phyloP scores from a whole-genome alignment of 176 grass and related monocot species.

The maize (Zea mays) region DNA sequence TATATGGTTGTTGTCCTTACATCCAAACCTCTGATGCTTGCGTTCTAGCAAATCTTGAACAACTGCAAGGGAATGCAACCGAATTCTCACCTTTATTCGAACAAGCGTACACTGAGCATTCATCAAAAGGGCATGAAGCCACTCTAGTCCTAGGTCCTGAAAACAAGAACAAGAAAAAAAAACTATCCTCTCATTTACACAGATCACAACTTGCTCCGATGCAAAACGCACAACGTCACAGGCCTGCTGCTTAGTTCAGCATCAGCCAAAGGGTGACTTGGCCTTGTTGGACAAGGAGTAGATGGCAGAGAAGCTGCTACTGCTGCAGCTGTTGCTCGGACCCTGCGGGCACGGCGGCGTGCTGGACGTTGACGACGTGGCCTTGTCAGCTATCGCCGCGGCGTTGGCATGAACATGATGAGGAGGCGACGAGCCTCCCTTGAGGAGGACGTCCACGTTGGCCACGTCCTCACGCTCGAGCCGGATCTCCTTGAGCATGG shows the following conservation, averaged over 20 bases:
- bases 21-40: not conserved
- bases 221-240: not conserved
- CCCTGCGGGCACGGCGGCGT: slow-evolving; percentile 45
- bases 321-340: slow-evolving; percentile 9
- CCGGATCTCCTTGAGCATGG: slow-evolving; percentile 86
- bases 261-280: slow-evolving; percentile 57
- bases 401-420: not conserved
- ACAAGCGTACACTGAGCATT: slow-evolving; percentile 38
- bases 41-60: not conserved
- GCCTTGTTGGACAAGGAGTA: slow-evolving; percentile 63
- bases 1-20: no score
- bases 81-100: slow-evolving; percentile 50
- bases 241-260: not conserved
- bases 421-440: slow-evolving; percentile 23
- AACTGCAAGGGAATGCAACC: not conserved
- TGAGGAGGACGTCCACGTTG: slow-evolving; percentile 65
- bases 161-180: slow-evolving; percentile 6
- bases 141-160: slow-evolving; percentile 34
- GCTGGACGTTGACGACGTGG: slow-evolving; percentile 39
- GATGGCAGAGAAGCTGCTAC: slow-evolving; percentile 50
- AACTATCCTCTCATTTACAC: slow-evolving; percentile 49
- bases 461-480: slow-evolving; percentile 77
- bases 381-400: not conserved
- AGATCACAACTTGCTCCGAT: slow-evolving; percentile 18
- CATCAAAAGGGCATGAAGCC: slow-evolving; percentile 26